Evolutionary conservation across 2,329 filamentous ascomycete species (phyloP), one percentile per base, ranked within the genome.

Genomic region (Apiospora aurea): DNA sequence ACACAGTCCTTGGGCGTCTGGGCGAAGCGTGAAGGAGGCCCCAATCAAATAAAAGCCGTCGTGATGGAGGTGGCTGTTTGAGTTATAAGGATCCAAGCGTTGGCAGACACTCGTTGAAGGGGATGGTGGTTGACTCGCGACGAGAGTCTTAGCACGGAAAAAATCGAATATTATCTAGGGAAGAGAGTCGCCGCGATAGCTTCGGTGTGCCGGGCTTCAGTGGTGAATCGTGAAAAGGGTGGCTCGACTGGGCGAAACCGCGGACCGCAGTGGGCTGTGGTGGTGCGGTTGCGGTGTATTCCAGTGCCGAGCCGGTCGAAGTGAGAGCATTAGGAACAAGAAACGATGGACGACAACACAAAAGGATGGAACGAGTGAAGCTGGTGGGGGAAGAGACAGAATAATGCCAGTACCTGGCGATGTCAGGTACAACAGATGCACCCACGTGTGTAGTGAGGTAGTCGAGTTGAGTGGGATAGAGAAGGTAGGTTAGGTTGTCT

Each of bases 241-340:
- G 57, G 57, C 57, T 64, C 57, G 57, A 64, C 57, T 64, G 57
- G 57, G 57, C 57, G 57, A 64, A 64, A 64, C 57, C 57, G 57
- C 57, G 57, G 57, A 64, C 34, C 57, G 57, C 57, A 64, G 41
- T 64, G 57, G 57, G 57, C 21, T 64, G 57, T 41, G 34, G 57
- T 64, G 57, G 57, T 64, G 57, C 57, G 34, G 57, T 64, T 64
- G 57, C 57, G 57, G 57, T 64, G 57, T 64, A 64, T n/a, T 64
- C 57, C 57, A 64, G 57, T 64, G 57, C 57, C 57, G 57, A 64
- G 57, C 57, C 57, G 57, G 29, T 64, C 57, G 57, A 64, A 64
- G 57, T 64, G 34, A 64, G 57, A 41, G 57, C 57, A 64, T 64
- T 64, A 64, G 57, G 57, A 64, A 64, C 57, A 41, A 38, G 57